These are phyloP conservation scores for Beta lomatogona DNA, from an alignment of 179 eudicot species.

Conservation along the genomic window DNA sequence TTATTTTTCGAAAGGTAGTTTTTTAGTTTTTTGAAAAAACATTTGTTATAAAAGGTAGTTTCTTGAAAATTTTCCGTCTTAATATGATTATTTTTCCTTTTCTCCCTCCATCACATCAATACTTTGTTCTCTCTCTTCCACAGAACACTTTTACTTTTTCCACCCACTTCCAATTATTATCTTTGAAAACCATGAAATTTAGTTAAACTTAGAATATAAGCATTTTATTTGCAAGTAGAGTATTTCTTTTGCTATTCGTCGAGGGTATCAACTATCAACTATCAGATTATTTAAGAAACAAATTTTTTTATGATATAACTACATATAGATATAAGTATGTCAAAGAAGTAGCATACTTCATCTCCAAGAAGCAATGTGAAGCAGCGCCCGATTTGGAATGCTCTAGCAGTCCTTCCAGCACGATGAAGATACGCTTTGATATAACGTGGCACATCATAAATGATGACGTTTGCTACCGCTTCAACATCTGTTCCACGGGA, in stretches of 20 bases:
- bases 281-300: not conserved
- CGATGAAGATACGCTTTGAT: slow-evolving; percentile 92
- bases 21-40: too few relatives aligned
- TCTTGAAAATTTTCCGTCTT: too few relatives aligned
- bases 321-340: not conserved
- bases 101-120: not conserved
- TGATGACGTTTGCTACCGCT: slow-evolving; percentile 84
- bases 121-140: not conserved
- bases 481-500: slow-evolving; percentile 99
- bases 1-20: too few relatives aligned
- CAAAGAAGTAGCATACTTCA: slow-evolving; percentile 54
- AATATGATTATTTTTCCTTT: not conserved
- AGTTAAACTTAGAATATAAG: not conserved
- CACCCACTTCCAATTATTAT: not conserved
- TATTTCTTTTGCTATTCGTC: not conserved
- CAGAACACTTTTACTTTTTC: not conserved
- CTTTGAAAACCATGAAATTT: not conserved
- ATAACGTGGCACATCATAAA: slow-evolving; percentile 80
- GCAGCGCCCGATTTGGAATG: slow-evolving; percentile 85
- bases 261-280: not conserved
- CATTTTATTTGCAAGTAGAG: not conserved
- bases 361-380: slow-evolving; percentile 73
- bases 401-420: slow-evolving; percentile 98
- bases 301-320: not conserved
- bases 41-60: too few relatives aligned